These are phyloP conservation scores for Daldinia grandis DNA, from an alignment of 495 filamentous ascomycete genomes.

Conservation along the genomic window DNA sequence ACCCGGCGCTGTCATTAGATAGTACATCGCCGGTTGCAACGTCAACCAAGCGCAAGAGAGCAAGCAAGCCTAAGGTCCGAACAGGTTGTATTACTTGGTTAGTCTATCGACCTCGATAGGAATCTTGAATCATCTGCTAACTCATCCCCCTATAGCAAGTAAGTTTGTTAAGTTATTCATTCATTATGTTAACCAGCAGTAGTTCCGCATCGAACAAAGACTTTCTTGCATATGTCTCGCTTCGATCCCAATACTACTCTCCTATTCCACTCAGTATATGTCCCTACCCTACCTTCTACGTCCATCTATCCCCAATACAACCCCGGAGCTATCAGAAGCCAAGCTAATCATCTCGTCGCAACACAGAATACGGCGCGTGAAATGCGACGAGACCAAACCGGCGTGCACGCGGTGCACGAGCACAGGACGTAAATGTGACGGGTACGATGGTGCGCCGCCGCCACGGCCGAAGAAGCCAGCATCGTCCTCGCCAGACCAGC, in stretches of 20 bases:
- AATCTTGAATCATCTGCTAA: slow-evolving; percentile 6
- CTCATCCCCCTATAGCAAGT: slow-evolving; percentile 30
- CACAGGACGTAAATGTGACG: slow-evolving; percentile 54
- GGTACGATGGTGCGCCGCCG: slow-evolving; percentile 50
- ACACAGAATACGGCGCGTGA: slow-evolving; percentile 44
- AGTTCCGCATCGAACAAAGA: background rate
- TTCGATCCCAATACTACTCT: background rate
- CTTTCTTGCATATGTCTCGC: background rate
- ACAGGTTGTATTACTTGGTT: slow-evolving; percentile 42
- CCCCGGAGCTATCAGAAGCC: background rate
- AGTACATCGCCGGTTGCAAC: background rate
- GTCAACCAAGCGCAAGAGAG: slow-evolving; percentile 31
- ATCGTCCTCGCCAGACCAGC: slow-evolving; percentile 1
- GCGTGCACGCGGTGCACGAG: slow-evolving; percentile 53
- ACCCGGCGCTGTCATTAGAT: slow-evolving; percentile 14
- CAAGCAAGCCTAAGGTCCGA: slow-evolving; percentile 39
- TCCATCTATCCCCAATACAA: background rate
- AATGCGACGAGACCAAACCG: slow-evolving; percentile 55
- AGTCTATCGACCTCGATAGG: slow-evolving; percentile 2
- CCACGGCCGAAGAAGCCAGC: slow-evolving; percentile 31
- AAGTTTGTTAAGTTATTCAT: slow-evolving; percentile 1
- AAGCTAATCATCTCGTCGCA: background rate
- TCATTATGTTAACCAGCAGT: too few relatives aligned
- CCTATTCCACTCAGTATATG: background rate
- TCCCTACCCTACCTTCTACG: background rate